Base-by-base conservation (phyloP, 208 protist genomes). In the Acanthamoeba culbertsoni region DNA sequence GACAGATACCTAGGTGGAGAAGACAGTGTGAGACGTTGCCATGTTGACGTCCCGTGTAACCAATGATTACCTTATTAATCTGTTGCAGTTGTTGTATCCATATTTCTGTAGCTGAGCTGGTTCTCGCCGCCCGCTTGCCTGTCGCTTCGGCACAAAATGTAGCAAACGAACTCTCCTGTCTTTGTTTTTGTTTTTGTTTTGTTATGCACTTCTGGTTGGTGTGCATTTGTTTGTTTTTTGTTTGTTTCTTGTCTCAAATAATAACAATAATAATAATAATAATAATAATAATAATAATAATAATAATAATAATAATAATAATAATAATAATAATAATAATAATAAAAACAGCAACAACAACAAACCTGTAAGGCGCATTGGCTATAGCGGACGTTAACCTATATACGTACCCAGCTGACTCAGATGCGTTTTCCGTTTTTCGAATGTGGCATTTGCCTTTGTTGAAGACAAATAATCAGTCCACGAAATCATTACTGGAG, bases 131-230 rank as follows among this genome's bases (percentile, higher is more conserved):
- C 5, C 86, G 86, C 57, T 92, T 92, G 28, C 46, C 43, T 28
- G 86, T 92, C 26, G 86, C 55, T 59, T 92, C 86, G 4, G 86
- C 86, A 28, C 86, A 92, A 75, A 92, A 92, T 26, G 86, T 57
- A 8, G 86, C 7, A 42, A 92, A 92, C 59, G 62, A 68, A 53
- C 86, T 77, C 43, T 92, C 86, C 37, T 92, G 51, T n/a, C 86
- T 92, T 16, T 33, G 26, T 73, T 73, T 7, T 7, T 40, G 28
- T 7, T 28, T 73, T 73, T 7, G 7, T 73, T 7, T 73, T 37
- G 26, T 73, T 7, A 12, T n/a, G n/a, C 65, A 77, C 40, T 23
- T 40, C 18, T 7, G 65, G 31, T n/a, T n/a, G n/a, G n/a, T n/a
- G n/a, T n/a, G n/a, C n/a, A n/a, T n/a, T n/a, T n/a, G n/a, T n/a